Base-by-base conservation (phyloP, 176 grass and related monocot genomes). In the Tillandsia leiboldiana region DNA sequence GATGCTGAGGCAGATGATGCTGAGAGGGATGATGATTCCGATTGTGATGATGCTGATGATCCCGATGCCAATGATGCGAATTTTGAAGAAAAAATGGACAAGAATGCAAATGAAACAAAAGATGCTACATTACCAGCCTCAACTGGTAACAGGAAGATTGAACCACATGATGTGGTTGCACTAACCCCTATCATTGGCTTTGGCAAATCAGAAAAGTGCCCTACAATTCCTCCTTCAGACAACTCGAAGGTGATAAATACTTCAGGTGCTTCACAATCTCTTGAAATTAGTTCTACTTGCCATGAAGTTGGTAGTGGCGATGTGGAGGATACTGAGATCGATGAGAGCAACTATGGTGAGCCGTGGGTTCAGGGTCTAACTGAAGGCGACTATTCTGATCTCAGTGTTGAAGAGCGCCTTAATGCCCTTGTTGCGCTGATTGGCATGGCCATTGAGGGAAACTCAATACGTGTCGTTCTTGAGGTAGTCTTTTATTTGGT, bases 321-420 rank as follows among this genome's bases (percentile, higher is more conserved):
- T 69, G 72, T 73, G 17, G 80, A 87, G 62, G 80, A 80, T 23
- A 76, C 72, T 3, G 89, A 93, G 82, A 93, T 99, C 7, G 94
- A 99, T 54, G 94, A 99, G 70, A 93, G 79, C 75, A 86, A 85
- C 73, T 83, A 80, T 74, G 94, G 84, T 27, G 89, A 85, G 56
- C 74, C 89, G 15, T 99, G 94, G 94, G 87, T 99, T 53, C 89
- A 86, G 61, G 89, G 89, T 58, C 64, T 99, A 83, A 62, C 89
- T 11, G 94, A 93, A 78, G 86, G 84, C 77, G 94, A 99, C 70
- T 99, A 93, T 66, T 93, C 75, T 51, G 84, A 99, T 79, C 79
- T 99, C 58, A 90, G 86, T 53, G 89, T 99, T n/a, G 84, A 99
- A 20, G 94, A 99, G 75, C 86, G 89, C 17, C 79, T 99, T 51